A percentile compares a stretch with the other conserved stretches of the same genome.
Conservation (phyloP, 2,329 filamentous ascomycete species). For the Massarina eburnea region DNA sequence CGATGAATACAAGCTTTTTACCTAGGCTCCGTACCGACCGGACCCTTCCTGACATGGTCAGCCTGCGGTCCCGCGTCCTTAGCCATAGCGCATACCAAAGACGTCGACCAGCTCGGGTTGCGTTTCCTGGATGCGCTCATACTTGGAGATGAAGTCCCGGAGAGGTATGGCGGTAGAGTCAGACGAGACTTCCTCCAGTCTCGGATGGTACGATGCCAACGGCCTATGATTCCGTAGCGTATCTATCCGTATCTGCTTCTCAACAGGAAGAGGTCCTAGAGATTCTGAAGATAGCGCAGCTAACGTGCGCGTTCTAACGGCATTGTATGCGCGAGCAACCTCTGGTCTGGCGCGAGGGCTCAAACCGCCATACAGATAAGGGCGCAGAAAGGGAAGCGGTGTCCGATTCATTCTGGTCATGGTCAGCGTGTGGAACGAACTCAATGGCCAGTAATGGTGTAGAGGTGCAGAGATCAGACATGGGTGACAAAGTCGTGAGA, state of each 20-base stretch:
- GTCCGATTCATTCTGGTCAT: conserved; percentile 50
- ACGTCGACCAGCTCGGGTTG: conserved; percentile 34
- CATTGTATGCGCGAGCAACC: conserved; percentile 55
- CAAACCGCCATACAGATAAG: conserved; percentile 53
- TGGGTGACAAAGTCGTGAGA: conserved; percentile 45
- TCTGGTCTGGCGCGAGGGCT: conserved; percentile 40
- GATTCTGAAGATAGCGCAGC: conserved; percentile 20
- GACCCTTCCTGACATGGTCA: conserved; percentile 66
- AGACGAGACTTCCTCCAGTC: conserved; percentile 33
- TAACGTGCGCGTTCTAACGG: conserved; percentile 38
- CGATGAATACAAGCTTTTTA: conserved; percentile 80
- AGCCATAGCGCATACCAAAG: conserved; percentile 31
- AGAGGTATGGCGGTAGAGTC: conserved; percentile 21
- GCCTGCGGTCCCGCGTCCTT: conserved; percentile 3
- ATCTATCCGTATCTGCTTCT: conserved; percentile 55
- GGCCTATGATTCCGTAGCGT: conserved; percentile 55
- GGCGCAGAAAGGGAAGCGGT: conserved; percentile 58
- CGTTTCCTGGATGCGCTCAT: conserved; percentile 28
- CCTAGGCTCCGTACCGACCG: conserved; percentile 70
- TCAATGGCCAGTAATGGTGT: neutral
- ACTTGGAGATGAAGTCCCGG: conserved; percentile 33
- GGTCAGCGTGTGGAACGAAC: conserved; percentile 4
- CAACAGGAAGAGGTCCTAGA: conserved; percentile 44
- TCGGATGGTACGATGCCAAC: conserved; percentile 59
- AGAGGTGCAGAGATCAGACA: conserved; percentile 31